Conservation (phyloP, 164 flowering plant genomes). For the Litsea cubeba region DNA sequence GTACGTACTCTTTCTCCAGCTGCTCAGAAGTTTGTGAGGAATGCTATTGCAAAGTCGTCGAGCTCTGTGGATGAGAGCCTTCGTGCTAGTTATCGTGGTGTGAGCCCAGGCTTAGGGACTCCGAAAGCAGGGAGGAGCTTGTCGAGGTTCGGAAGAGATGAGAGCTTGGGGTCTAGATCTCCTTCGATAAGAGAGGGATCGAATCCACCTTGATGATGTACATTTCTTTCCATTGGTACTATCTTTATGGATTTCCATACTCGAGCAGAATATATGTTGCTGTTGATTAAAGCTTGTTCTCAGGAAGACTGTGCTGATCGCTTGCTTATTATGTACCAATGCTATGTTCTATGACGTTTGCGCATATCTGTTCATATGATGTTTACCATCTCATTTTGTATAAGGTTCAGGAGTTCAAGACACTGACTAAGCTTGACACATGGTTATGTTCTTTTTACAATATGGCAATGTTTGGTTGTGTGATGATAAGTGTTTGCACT, state of each 20-base stretch:
- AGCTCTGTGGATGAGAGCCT: slow-evolving; percentile 76
- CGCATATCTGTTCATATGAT: not conserved
- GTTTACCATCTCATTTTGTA: not conserved
- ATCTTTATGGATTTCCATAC: not conserved
- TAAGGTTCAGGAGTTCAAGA: not conserved
- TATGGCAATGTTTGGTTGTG: not conserved
- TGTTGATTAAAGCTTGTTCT: slow-evolving; percentile 3
- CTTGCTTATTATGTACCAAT: not conserved
- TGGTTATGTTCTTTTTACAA: not conserved
- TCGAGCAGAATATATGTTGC: slow-evolving; percentile 1
- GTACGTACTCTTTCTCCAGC: slow-evolving; percentile 72
- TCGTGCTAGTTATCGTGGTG: slow-evolving; percentile 86
- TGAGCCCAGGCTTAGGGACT: slow-evolving; percentile 56
- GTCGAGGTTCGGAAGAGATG: slow-evolving; percentile 73
- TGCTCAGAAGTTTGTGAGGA: slow-evolving; percentile 96
- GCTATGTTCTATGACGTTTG: not conserved
- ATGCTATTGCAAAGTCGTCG: slow-evolving; percentile 79
- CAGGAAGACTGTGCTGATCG: not conserved
- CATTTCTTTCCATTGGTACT: not conserved
- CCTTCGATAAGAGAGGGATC: slow-evolving; percentile 74
- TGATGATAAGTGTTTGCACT: not conserved
- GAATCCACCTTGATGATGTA: slow-evolving; percentile 54
- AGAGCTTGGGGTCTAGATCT: slow-evolving; percentile 53
- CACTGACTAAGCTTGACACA: not conserved
- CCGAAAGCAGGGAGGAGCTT: slow-evolving; percentile 76